Base-by-base conservation (phyloP, 2,329 filamentous ascomycete genomes). In the Colletotrichum sp. region DNA sequence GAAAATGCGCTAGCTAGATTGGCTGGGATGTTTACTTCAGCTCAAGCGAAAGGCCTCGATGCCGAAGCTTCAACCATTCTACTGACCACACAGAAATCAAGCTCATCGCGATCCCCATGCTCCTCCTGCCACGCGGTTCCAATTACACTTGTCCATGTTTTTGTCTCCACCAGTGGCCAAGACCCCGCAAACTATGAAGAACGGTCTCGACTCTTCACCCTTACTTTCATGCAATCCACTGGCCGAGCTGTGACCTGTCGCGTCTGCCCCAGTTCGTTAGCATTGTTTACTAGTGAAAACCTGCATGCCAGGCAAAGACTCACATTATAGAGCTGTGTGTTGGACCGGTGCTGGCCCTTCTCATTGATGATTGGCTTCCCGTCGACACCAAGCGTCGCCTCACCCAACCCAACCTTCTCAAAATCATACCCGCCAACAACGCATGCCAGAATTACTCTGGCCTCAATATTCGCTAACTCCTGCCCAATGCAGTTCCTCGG, bases 401-500 rank as follows among this genome's bases (percentile, higher is more conserved):
- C 77, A 4, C 77, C 78, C 18, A 69, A 16, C 3, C 77, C 77
- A 4, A 77, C 74, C 75, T 79, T 79, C 30, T 74, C 64, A 34
- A 79, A 79, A n/a, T 71, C 76, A 52, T 78, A 79, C 28, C 64
- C 71, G 26, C 77, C 65, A 21, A 77, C 77, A 2, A 75, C 76
- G 24, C 71, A 72, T 28, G 78, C 87, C 36, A 92, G 79, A 13
- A 89, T 86, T 16, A 89, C 83, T 74, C 87, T 87, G 14, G 88
- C 79, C 81, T 92, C 90, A n/a, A 90, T 83, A 80, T 88, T 87
- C 2, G 87, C 90, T 36, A 92, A 82, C 76, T 89, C 87, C 80
- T 91, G 89, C 2, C 90, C 90, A 34, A 92, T 87, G 77, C 90
- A 92, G 63, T 86, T 88, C 14, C 90, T 80, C 4, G 86, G 86